A percentile compares a stretch with the other conserved stretches of the same genome.
Evolutionary conservation across 2,329 filamentous ascomycete species (phyloP).

Genomic region (Trematosphaeria pertusa): DNA sequence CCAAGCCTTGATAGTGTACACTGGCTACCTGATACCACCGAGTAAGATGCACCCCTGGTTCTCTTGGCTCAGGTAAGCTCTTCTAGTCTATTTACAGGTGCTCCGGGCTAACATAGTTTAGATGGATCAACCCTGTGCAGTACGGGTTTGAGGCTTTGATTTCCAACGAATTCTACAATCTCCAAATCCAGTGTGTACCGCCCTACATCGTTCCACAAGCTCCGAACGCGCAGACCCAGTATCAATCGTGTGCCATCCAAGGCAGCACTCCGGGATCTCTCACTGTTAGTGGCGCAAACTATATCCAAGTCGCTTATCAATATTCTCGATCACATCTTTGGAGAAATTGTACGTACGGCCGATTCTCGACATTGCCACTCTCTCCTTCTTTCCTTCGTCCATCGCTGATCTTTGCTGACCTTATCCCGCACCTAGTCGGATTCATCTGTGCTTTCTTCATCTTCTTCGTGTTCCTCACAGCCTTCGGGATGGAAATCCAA

Average conservation of each 20-base stretch:
- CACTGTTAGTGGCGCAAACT: conserved; percentile 61
- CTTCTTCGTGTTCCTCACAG: conserved; percentile 57
- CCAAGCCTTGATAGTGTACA: conserved; percentile 49
- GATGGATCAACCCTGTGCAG: conserved; percentile 64
- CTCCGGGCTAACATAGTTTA: conserved; percentile 11
- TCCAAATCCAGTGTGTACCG: conserved; percentile 62
- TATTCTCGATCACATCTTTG: conserved; percentile 67
- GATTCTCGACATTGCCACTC: too few species aligned
- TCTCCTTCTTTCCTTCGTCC: too few species aligned
- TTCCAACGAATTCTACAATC: conserved; percentile 72
- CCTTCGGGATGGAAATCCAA: conserved; percentile 54
- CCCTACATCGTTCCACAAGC: conserved; percentile 64
- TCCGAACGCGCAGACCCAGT: conserved; percentile 53
- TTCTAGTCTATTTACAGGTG: neutral
- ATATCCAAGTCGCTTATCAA: conserved; percentile 62
- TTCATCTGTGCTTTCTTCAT: conserved; percentile 60
- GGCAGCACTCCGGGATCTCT: conserved; percentile 62
- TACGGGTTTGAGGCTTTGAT: conserved; percentile 74
- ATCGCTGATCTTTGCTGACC: too few species aligned
- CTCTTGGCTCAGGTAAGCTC: conserved; percentile 39
- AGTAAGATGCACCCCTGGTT: conserved; percentile 52
- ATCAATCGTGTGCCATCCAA: conserved; percentile 66
- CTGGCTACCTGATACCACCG: conserved; percentile 49
- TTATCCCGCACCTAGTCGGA: too few species aligned
- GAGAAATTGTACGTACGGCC: conserved; percentile 54